Evolutionary conservation across 306 rosid species (phyloP).

Genomic region (Purshia tridentata): DNA sequence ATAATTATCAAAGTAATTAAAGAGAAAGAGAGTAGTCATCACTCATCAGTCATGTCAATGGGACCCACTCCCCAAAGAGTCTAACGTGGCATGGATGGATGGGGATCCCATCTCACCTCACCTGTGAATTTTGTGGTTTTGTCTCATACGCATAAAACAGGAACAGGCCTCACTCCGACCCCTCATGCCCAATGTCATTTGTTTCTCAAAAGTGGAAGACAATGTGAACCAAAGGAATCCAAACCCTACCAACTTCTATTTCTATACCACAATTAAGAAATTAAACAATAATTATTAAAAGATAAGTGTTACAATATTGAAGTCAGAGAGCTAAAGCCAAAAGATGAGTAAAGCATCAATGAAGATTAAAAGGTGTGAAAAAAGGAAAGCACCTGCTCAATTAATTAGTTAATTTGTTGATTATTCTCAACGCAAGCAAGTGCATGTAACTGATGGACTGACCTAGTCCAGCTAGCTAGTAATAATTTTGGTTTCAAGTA

Average conservation of each 20-base stretch:
- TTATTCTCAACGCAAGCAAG: background rate
- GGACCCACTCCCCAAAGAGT: constrained; percentile 13
- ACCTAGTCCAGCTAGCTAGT: too few species aligned
- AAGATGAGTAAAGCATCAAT: background rate
- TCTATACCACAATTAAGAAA: too few species aligned
- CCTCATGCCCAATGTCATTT: background rate
- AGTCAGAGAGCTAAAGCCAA: background rate
- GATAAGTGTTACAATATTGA: background rate
- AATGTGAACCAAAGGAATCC: background rate
- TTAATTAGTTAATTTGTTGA: constrained; percentile 10
- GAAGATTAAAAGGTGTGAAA: background rate
- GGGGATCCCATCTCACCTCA: constrained; percentile 8
- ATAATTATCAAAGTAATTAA: too few species aligned
- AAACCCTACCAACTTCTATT: too few species aligned
- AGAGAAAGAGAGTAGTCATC: constrained; percentile 5
- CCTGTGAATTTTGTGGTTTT: constrained; percentile 18
- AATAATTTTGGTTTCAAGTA: too few species aligned
- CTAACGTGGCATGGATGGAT: constrained; percentile 21
- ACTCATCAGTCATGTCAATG: background rate
- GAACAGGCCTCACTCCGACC: background rate
- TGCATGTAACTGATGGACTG: too few species aligned
- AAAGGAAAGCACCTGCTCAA: background rate
- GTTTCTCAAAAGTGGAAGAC: constrained; percentile 13
- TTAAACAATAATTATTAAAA: background rate
- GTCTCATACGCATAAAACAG: constrained; percentile 5